Conservation (phyloP, 352 stramenopile species). For the Globisporangium acanthophoron region DNA sequence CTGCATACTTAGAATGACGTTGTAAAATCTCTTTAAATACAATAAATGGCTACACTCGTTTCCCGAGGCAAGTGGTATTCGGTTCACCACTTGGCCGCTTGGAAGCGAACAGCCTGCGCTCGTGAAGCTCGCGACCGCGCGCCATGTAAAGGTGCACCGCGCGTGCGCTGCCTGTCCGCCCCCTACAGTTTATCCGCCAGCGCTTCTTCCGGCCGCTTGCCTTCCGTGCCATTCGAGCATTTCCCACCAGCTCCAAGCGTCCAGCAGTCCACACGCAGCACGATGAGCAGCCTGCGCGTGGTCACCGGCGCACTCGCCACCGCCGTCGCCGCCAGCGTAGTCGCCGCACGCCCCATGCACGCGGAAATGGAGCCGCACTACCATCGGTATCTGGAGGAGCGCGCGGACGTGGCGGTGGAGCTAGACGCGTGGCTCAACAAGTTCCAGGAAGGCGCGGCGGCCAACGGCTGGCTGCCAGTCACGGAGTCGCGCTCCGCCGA, state of each 20-base stretch:
- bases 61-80: not conserved
- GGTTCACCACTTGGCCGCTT: not conserved
- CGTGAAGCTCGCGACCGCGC: not conserved
- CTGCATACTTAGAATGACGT: no score
- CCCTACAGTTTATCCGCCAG: not conserved
- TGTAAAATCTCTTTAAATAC: not conserved
- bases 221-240: not conserved
- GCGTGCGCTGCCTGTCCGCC: not conserved
- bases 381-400: constrained; percentile 45
- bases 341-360: constrained; percentile 15
- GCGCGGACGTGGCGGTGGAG: constrained; percentile 29
- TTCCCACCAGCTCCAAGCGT: not conserved
- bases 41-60: not conserved
- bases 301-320: constrained; percentile 12
- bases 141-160: not conserved
- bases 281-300: constrained; percentile 4
- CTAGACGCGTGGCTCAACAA: constrained; percentile 41
- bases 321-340: constrained; percentile 12
- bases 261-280: not conserved
- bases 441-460: constrained; percentile 17
- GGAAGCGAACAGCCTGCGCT: not conserved
- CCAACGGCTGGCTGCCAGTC: constrained; percentile 21
- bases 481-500: constrained; percentile 21
- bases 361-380: constrained; percentile 23
- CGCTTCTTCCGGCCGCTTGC: no score